These are phyloP conservation scores for Penicillium sumatraense DNA, from an alignment of 2,329 filamentous ascomycete genomes.

Conservation along the genomic window DNA sequence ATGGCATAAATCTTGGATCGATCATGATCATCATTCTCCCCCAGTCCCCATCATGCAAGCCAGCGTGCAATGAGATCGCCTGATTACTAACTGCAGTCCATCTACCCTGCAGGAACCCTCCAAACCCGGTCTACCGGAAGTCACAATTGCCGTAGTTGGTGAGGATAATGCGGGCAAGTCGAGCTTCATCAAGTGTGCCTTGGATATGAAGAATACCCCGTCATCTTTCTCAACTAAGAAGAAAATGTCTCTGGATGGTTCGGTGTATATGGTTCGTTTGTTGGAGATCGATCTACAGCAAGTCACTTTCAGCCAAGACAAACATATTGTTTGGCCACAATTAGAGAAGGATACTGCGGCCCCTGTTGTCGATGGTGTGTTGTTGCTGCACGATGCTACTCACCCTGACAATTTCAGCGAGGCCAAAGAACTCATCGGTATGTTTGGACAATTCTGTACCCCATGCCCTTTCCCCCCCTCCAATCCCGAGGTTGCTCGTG, in stretches of 20 bases:
- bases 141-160: constrained; percentile 64
- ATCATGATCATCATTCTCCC: no score
- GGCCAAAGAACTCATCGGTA: constrained; percentile 78
- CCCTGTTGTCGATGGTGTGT: constrained; percentile 78
- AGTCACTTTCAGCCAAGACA: constrained; percentile 54
- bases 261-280: constrained; percentile 60
- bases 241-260: constrained; percentile 62
- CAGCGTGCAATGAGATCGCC: not conserved
- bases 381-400: constrained; percentile 87
- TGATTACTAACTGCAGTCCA: constrained; percentile 16
- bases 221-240: constrained; percentile 50
- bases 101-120: constrained; percentile 23
- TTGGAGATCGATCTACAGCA: constrained; percentile 60
- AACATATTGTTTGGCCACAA: constrained; percentile 56
- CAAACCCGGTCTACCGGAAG: constrained; percentile 51
- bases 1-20: not conserved
- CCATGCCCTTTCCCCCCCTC: not conserved
- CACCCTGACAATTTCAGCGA: constrained; percentile 74
- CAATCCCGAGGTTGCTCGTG: not conserved
- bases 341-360: constrained; percentile 67
- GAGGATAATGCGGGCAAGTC: constrained; percentile 61
- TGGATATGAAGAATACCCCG: constrained; percentile 56
- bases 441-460: constrained; percentile 45
- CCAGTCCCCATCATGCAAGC: not conserved
- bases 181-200: constrained; percentile 61